Base-by-base conservation (phyloP, 257 asterid species). In the Solanum acaule region DNA sequence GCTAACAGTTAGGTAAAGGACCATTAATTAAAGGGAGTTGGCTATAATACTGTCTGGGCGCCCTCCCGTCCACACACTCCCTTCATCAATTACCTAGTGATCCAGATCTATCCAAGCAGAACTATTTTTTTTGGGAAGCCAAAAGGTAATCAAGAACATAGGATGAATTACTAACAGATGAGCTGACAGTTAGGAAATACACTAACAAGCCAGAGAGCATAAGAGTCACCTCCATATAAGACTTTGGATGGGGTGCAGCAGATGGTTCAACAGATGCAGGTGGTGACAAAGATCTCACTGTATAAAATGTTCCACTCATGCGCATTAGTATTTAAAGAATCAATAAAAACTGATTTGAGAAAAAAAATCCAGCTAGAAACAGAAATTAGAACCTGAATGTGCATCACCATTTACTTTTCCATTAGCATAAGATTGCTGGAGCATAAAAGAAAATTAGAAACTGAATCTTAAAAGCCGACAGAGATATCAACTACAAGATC, bases 141-240 rank as follows among this genome's bases (percentile, higher is more conserved):
- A 73, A 73, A 73, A 35, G 49, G 49, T 20, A 73, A 73, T 73
- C 18, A 73, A 73, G 29, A 73, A 73, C 81, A 35, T 20, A 73
- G 59, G 84, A 77, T 38, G 84, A 38, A 79, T 25, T 44, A 42
- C 65, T 2, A 42, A 79, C 5, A 25, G 85, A 44, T 79, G 65
- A 79, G 38, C 40, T 79, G 85, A 25, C 23, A 49, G 31, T 10
- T 49, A 18, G 67, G 65, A 27, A 67, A 85, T 40, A 86, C 65
- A 75, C 13, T 56, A 77, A 81, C 14, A 27, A 44, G 52, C 59
- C 89, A 83, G 29, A 73, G 46, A 83, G 40, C 34, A 16, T 16
- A 31, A 88, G 44, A 87, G 38, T 76, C 92, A 97, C 99, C 94
- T 97, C 99, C 98, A 91, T 94, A 88, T 97, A 97, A 14, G 99